Base-by-base conservation (phyloP, 305 asterid genomes). In the Fraxinus greggii region DNA sequence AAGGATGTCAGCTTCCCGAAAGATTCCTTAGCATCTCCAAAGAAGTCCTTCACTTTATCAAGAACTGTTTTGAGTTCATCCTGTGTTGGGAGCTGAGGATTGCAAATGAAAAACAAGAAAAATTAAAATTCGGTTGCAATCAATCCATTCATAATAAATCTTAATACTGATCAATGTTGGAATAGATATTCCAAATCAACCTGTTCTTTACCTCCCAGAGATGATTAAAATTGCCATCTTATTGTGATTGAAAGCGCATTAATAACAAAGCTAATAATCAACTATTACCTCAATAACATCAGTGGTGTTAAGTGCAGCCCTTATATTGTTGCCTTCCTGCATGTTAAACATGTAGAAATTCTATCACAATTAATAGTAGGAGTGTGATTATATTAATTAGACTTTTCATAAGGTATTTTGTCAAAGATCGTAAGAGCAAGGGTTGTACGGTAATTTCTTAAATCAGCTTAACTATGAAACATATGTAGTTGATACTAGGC, bases 1-100 rank as follows among this genome's bases (percentile, higher is more conserved):
- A 96, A 81, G 80, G 89, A 88, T 9, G 98, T 88, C 83, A 96
- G 83, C 92, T 96, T 94, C 87, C 98, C 98, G 23, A 96, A 94
- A 2, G 99, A 94, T 84, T 96, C 99, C 87, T 93, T 93, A 17
- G 98, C 98, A 10, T 91, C 94, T 32, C 98, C 99, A 33, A 96
- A 94, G 87, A 94, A 96, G 85, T 91, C 98, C 88, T 91, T 92
- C 88, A 96, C 97, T 83, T 93, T 94, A 79, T 96, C 99, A 24
- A 96, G 45, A 72, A 96, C 99, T 3, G 99, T 93, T 86, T 92
- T 94, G 81, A 96, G 98, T 84, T 94, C 90, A 56, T 87, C 98
- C 83, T 85, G 82, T 2, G 85, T 83, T 7, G 98, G 98, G 75
- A 94, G 99, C 99, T 94, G 94, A 84, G 77, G 36, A 10, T 63